Evolutionary conservation across 192 early-diverging fungal species (phyloP).

Genomic region (Backusella sp.): DNA sequence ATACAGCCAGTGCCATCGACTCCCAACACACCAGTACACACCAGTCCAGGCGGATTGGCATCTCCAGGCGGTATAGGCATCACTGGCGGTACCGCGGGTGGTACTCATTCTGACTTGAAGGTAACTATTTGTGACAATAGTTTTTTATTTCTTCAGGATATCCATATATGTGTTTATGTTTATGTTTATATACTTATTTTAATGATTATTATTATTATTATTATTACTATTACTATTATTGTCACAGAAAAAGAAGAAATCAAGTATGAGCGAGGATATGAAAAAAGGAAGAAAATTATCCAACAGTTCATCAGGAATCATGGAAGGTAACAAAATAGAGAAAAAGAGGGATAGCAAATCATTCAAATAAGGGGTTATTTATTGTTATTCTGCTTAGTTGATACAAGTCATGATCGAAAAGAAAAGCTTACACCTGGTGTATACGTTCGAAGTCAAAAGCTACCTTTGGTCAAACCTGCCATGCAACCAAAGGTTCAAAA

Average conservation of each 20-base stretch:
- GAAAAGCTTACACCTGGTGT: slow-evolving; percentile 63
- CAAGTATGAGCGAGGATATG: slow-evolving; percentile 15
- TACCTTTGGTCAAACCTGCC: slow-evolving; percentile 51
- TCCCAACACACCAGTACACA: slow-evolving; percentile 23
- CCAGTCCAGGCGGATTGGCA: not conserved
- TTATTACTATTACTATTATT: not conserved
- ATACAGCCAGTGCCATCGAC: slow-evolving; percentile 35
- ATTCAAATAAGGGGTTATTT: not conserved
- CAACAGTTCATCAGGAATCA: slow-evolving; percentile 15
- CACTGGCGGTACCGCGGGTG: slow-evolving; percentile 34
- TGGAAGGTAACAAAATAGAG: slow-evolving; percentile 15
- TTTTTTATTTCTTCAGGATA: not conserved
- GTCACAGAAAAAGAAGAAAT: slow-evolving; percentile 36
- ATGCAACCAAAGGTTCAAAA: slow-evolving; percentile 49
- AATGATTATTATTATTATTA: not conserved
- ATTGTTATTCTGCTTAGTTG: not conserved
- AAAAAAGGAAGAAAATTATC: slow-evolving; percentile 32
- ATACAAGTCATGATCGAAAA: slow-evolving; percentile 25
- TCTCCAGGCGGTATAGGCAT: slow-evolving; percentile 40
- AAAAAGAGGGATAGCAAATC: not conserved
- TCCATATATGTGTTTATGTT: not conserved
- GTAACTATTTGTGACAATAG: slow-evolving; percentile 11
- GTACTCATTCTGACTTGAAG: slow-evolving; percentile 18
- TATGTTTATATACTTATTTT: not conserved
- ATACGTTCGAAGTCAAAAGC: slow-evolving; percentile 60